Percentiles rank a stretch among this genome's conserved stretches.
These are phyloP conservation scores for Chaetomiaceae sp. DNA, from an alignment of 2,329 filamentous ascomycete species.

Conservation along the genomic window DNA sequence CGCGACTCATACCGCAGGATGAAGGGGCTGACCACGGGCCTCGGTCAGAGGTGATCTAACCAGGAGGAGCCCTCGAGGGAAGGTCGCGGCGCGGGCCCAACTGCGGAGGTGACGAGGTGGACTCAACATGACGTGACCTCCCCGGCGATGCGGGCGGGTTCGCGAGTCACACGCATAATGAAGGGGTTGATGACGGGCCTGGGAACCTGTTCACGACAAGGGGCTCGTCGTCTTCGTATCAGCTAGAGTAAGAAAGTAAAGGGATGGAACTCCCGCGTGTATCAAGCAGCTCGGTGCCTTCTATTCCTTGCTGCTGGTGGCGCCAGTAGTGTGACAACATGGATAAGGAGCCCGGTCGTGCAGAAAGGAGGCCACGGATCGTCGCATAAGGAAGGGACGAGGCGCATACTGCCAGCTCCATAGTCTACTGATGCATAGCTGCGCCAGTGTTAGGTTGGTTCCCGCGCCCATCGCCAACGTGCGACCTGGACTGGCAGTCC, in stretches of 20 bases:
- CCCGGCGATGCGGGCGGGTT: too few relatives aligned
- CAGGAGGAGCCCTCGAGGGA: too few relatives aligned
- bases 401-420: not conserved
- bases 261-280: constrained; percentile 1
- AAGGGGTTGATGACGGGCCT: not conserved
- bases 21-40: too few relatives aligned
- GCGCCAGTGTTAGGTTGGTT: too few relatives aligned
- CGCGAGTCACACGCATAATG: not conserved
- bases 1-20: too few relatives aligned
- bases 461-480: too few relatives aligned
- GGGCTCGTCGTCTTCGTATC: not conserved
- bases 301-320: constrained; percentile 1
- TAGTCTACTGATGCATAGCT: too few relatives aligned
- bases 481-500: too few relatives aligned
- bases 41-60: too few relatives aligned
- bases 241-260: not conserved
- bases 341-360: constrained; percentile 3
- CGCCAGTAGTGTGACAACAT: constrained; percentile 1
- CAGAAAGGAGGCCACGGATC: not conserved
- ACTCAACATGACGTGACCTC: too few relatives aligned
- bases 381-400: not conserved
- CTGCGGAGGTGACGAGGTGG: too few relatives aligned
- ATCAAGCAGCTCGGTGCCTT: constrained; percentile 2
- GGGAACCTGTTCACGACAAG: not conserved
- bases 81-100: too few relatives aligned